phyloP scores from a whole-genome alignment of 371 early-diverging fungal genomes.

The Circinella minor region DNA sequence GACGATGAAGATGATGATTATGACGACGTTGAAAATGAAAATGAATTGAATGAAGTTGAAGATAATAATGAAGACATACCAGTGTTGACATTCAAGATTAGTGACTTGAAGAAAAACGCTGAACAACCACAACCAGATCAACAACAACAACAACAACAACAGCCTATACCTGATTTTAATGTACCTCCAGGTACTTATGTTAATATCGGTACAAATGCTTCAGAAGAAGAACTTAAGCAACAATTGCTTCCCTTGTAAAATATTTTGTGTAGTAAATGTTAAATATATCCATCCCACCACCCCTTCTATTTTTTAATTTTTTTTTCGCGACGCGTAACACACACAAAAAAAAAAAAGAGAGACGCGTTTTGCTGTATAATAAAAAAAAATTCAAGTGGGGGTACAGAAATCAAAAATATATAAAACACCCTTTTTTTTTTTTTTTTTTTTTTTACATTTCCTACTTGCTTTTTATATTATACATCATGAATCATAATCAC shows the following conservation, averaged over 20 bases:
- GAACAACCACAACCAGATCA: neutral
- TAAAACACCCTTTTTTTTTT: neutral
- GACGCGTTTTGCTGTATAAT: neutral
- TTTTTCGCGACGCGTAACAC: neutral
- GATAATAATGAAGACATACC: neutral
- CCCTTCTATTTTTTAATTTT: neutral
- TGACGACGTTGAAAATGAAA: neutral
- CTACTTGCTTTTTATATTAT: neutral
- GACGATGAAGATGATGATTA: neutral
- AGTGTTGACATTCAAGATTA: neutral
- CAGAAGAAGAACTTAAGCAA: neutral
- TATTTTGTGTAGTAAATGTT: neutral
- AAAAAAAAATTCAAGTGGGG: no score
- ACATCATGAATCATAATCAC: slow-evolving; percentile 4
- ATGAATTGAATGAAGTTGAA: neutral
- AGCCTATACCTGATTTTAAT: neutral
- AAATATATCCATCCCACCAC: neutral
- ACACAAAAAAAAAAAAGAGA: neutral
- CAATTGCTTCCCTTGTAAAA: neutral
- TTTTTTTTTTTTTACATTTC: neutral
- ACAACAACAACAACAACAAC: neutral
- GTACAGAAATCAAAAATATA: no score
- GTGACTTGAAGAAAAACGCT: neutral
- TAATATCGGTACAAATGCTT: neutral
- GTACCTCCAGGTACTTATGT: neutral